Evolutionary conservation across 108 stramenopile genomes (phyloP).

Genomic region (Seminavis robusta): DNA sequence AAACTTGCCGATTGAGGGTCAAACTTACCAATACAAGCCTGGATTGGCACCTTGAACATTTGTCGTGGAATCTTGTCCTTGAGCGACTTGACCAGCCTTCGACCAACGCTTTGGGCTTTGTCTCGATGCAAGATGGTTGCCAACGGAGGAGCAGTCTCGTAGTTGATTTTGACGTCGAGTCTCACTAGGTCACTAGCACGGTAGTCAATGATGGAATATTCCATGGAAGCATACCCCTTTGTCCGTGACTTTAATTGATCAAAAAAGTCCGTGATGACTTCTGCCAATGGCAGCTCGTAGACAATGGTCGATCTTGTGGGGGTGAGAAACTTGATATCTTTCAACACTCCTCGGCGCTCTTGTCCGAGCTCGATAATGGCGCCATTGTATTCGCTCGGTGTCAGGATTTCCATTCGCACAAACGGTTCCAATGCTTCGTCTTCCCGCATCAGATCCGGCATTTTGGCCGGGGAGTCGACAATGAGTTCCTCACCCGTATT

Average conservation of each 20-base stretch:
- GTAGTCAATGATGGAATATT: slow-evolving; percentile 91
- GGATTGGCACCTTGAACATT: slow-evolving; percentile 99
- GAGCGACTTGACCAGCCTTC: slow-evolving; percentile 77
- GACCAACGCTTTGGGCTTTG: slow-evolving; percentile 79
- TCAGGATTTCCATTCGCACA: slow-evolving; percentile 84
- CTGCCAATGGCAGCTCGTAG: slow-evolving; percentile 85
- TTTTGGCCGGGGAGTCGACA: slow-evolving; percentile 91
- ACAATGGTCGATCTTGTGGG: slow-evolving; percentile 90
- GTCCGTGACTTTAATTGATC: slow-evolving; percentile 96
- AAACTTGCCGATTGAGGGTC: no score
- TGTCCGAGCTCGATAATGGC: slow-evolving; percentile 85
- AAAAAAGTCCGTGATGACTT: slow-evolving; percentile 98
- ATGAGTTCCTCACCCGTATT: slow-evolving; percentile 42
- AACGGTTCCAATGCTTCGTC: slow-evolving; percentile 86
- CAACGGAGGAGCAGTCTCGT: slow-evolving; percentile 90
- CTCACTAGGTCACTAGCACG: slow-evolving; percentile 87
- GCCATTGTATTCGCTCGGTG: slow-evolving; percentile 85
- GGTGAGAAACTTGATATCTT: slow-evolving; percentile 94
- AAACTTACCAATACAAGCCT: slow-evolving; percentile 68
- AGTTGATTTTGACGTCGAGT: slow-evolving; percentile 97
- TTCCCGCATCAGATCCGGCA: slow-evolving; percentile 87
- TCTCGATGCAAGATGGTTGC: slow-evolving; percentile 93
- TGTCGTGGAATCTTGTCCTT: slow-evolving; percentile 95
- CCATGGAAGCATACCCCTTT: slow-evolving; percentile 98
- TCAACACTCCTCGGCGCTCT: slow-evolving; percentile 80